Base-by-base conservation (phyloP, 352 stramenopile species). In the Globisporangium sylvaticum region DNA sequence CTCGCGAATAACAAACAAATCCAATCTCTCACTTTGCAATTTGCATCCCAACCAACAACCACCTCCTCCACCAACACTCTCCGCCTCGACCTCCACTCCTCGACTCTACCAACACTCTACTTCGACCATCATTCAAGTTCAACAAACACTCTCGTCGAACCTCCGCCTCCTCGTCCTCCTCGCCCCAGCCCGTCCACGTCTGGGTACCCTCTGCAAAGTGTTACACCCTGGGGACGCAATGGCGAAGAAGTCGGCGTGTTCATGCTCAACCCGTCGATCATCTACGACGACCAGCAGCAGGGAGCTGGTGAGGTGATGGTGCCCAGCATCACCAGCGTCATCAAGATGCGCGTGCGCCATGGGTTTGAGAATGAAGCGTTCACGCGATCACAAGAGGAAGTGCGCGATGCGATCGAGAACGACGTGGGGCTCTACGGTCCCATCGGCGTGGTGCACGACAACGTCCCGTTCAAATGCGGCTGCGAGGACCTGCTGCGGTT, bases 381-480 rank as follows among this genome's bases (percentile, higher is more conserved):
- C 76, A 65, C 67, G 14, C 76, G 82, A 57, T 69, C 73, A 8
- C 74, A 71, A 22, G 69, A 56, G 0, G 79, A 79, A 1, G 80
- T 94, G 0, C 71, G 70, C 10, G 77, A 77, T 22, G 85, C 85
- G 7, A 61, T 94, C 9, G 78, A 80, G 34, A 66, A 92, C 37
- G 92, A 83, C 57, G 58, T 91, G 12, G 83, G 85, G 14, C 65
- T 78, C 3, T 94, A 87, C 24, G 83, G 85, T 0, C 83, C 81
- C 0, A 67, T 92, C n/a, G 85, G 85, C 1, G 57, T 91, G 4
- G 69, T 42, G 14, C 83, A 91, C 50, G 73, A 81, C 20, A 73
- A 78, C 22, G 78, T 92, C 5, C 85, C 83, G n/a, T 87, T 94
- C 74, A 80, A 84, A 22, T 94, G 85, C 52, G 81, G 75, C 10